Evolutionary conservation across 257 asterid genomes (phyloP), one percentile per base, ranked within the genome.

Genomic region (Perilla frutescens): DNA sequence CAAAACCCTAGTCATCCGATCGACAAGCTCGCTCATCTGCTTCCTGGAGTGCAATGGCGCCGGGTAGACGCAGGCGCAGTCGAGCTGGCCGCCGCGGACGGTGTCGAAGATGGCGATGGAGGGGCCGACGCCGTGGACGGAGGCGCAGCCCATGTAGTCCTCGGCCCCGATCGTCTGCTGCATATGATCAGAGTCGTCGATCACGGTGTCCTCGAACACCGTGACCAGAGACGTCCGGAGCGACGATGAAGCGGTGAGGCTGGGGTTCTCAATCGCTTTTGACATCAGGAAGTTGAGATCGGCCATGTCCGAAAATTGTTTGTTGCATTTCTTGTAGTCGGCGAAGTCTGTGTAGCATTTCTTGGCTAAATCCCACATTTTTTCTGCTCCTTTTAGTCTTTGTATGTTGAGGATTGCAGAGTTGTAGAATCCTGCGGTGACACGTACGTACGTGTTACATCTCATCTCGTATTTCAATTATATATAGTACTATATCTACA

Each of bases 131-230:
- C 96, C 92, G 62, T 90, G 96, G 41, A 63, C 53, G 0, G 96
- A 83, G 34, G 96, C 85, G 71, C 95, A 90, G 9, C 92, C 96
- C 72, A 90, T 26, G 77, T 83, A 90, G 77, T 87, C 94, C 49
- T 82, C 86, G 32, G 76, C 82, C 12, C 88, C 96, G 15, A 88
- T 67, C 15, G 47, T 62, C 2, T 36, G 65, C 82, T 82, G 87
- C 29, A 61, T 29, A 1, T 66, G 26, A 5, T 31, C 9, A 49
- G 88, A 61, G 45, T 77, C 65, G 36, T 90, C 90, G 15, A 86
- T 26, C 54, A 87, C 93, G 15, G 93, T 90, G 29, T 90, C 96
- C 77, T 90, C 96, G 10, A 88, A 90, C 20, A 90, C 96, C 5
- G 91, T 66, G 40, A 90, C 69, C 7, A 88, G 75, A 3, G 96